These are phyloP conservation scores for Sugiyamaella valdiviana DNA, from an alignment of 805 yeast species.

Conservation along the genomic window DNA sequence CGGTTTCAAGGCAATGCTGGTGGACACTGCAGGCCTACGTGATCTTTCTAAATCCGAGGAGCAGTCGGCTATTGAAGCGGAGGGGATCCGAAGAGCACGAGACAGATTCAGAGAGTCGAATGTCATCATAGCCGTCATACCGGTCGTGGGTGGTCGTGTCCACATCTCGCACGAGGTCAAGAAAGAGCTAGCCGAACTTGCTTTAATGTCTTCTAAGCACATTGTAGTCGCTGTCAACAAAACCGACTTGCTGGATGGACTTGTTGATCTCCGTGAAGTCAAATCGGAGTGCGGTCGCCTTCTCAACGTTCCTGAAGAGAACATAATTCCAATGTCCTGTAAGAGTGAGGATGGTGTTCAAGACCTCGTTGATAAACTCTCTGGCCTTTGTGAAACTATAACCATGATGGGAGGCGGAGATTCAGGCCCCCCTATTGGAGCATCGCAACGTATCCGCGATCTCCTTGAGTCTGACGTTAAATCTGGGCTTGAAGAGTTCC, in stretches of 20 bases:
- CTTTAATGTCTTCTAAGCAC: slow-evolving; percentile 7
- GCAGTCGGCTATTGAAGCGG: slow-evolving; percentile 46
- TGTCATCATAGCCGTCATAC: slow-evolving; percentile 52
- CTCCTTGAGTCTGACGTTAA: slow-evolving; percentile 70
- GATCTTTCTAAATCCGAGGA: slow-evolving; percentile 26
- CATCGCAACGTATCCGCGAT: slow-evolving; percentile 72
- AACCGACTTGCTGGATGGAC: slow-evolving; percentile 19
- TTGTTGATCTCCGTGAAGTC: neutral
- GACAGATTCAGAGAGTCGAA: slow-evolving; percentile 56
- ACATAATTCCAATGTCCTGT: slow-evolving; percentile 50
- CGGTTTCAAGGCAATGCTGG: slow-evolving; percentile 77
- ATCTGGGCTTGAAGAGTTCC: slow-evolving; percentile 64
- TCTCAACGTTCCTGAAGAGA: slow-evolving; percentile 16
- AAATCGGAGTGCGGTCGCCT: slow-evolving; percentile 7
- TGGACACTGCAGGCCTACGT: slow-evolving; percentile 93
- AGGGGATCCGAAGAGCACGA: slow-evolving; percentile 79
- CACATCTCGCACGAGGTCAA: neutral
- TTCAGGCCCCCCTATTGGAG: slow-evolving; percentile 51
- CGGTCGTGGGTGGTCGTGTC: slow-evolving; percentile 8
- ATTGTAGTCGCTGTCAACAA: slow-evolving; percentile 33
- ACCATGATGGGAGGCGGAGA: slow-evolving; percentile 35
- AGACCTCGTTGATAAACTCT: slow-evolving; percentile 39
- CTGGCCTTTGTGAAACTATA: slow-evolving; percentile 41
- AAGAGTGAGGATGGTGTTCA: slow-evolving; percentile 49
- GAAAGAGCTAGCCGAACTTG: neutral